Evolutionary conservation across 331 rosid species (phyloP).

Genomic region (Saraca asoca): DNA sequence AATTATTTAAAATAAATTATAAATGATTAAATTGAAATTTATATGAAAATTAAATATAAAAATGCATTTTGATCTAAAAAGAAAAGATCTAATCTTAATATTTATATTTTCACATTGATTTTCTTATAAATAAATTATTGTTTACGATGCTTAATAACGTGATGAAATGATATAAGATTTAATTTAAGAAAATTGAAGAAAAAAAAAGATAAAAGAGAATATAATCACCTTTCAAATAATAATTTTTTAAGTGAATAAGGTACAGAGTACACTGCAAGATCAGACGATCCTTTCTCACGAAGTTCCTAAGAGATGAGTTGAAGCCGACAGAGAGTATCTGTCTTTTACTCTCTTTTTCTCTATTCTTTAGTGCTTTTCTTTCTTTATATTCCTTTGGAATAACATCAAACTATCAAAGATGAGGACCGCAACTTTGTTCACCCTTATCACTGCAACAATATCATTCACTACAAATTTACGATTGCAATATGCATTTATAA

Average conservation of each 20-base stretch:
- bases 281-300: slow-evolving; percentile 41
- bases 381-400: slow-evolving; percentile 56
- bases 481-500: too few species aligned
- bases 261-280: slow-evolving; percentile 11
- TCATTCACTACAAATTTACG: too few species aligned
- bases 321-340: slow-evolving; percentile 71
- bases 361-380: slow-evolving; percentile 22
- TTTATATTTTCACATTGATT: too few species aligned
- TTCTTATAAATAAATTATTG: too few species aligned
- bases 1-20: too few species aligned
- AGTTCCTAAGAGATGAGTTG: slow-evolving; percentile 26
- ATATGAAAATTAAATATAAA: too few species aligned
- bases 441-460: background rate
- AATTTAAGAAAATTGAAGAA: background rate
- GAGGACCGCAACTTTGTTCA: too few species aligned
- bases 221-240: slow-evolving; percentile 42
- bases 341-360: slow-evolving; percentile 46
- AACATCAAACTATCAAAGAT: background rate
- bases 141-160: too few species aligned
- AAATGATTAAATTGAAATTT: too few species aligned
- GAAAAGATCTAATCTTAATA: too few species aligned
- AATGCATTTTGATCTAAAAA: too few species aligned
- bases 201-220: slow-evolving; percentile 44
- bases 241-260: slow-evolving; percentile 28
- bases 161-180: too few species aligned